Evolutionary conservation across 805 yeast species (phyloP), one percentile per base, ranked within the genome.

Genomic region (Starmerella cellae): DNA sequence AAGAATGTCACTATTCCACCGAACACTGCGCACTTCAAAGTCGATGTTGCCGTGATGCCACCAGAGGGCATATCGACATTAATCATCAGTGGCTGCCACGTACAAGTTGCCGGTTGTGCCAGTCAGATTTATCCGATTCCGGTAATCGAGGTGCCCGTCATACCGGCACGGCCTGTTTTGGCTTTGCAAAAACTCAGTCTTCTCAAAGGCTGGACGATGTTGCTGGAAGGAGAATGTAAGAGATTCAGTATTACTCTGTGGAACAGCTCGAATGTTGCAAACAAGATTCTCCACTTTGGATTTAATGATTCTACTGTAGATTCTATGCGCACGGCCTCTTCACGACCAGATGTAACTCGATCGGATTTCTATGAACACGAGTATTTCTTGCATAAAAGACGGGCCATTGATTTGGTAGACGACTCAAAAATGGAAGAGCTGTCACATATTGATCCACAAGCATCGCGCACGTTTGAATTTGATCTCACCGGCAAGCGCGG

Each of bases 281-380:
- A 79, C 35, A 72, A 76, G 42, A 66, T 70, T 38, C 51, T 83
- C 27, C 67, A 75, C 3, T 76, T 80, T 47, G 70, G 75, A 5
- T 76, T 77, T 50, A 66, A 74, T 63, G 94, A 83, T 55, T 78
- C 91, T 1, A 78, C 91, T 0, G 69, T 73, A 5, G 85, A 76
- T 26, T 73, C 79, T 0, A 59, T 82, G 41, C 72, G 68, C 45
- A 64, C 69, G n/a, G 72, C 75, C 11, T 60, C 82, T 27, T 43
- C 53, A 2, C 68, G 65, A 35, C 64, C 65, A 26, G 69, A 60
- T 33, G 60, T 62, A 5, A 70, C 77, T 0, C 71, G 77, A 0
- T 67, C 72, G 40, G 94, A 82, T 39, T 61, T 75, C 3, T 75
- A 82, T 57, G 94, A 83, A 55, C 66, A 78, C 43, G 95, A 83